Evolutionary conservation across 164 flowering plant genomes (phyloP).

Genomic region (Paratinospora sagittata): DNA sequence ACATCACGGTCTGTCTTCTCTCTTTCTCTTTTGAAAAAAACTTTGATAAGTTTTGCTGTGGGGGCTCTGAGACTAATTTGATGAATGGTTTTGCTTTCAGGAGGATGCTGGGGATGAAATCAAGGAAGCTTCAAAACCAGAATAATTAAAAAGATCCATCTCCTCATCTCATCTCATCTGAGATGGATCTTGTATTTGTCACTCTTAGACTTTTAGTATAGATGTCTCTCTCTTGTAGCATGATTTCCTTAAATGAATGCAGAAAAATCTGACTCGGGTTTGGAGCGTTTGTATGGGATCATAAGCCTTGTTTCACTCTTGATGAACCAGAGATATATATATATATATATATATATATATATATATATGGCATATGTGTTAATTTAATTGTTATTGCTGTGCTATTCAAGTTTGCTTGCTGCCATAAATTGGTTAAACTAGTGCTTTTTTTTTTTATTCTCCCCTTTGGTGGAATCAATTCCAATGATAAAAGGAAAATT

Average conservation of each 20-base stretch:
- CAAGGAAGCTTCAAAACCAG: slow-evolving; percentile 52
- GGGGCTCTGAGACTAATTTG: not conserved
- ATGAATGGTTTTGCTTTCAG: slow-evolving; percentile 1
- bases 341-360: too few relatives aligned
- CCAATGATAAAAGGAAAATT: too few relatives aligned
- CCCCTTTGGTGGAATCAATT: too few relatives aligned
- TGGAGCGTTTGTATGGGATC: slow-evolving; percentile 4
- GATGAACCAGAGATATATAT: not conserved
- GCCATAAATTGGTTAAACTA: too few relatives aligned
- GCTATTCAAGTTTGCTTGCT: not conserved
- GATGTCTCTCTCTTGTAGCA: not conserved
- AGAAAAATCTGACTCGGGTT: slow-evolving; percentile 3
- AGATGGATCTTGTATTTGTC: slow-evolving; percentile 3
- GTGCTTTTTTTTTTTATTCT: too few relatives aligned
- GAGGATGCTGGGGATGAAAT: slow-evolving; percentile 46
- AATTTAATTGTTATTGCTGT: not conserved
- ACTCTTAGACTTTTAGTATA: not conserved
- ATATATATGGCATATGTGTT: slow-evolving; percentile 2
- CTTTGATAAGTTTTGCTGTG: not conserved
- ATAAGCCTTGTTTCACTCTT: slow-evolving; percentile 5
- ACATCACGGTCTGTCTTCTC: slow-evolving; percentile 39
- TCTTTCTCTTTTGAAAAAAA: slow-evolving; percentile 9
- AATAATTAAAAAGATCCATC: slow-evolving; percentile 10
- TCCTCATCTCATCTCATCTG: too few relatives aligned
- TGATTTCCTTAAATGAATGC: slow-evolving; percentile 3